Evolutionary conservation across 164 flowering plant species (phyloP).

Genomic region (Santalum album): DNA sequence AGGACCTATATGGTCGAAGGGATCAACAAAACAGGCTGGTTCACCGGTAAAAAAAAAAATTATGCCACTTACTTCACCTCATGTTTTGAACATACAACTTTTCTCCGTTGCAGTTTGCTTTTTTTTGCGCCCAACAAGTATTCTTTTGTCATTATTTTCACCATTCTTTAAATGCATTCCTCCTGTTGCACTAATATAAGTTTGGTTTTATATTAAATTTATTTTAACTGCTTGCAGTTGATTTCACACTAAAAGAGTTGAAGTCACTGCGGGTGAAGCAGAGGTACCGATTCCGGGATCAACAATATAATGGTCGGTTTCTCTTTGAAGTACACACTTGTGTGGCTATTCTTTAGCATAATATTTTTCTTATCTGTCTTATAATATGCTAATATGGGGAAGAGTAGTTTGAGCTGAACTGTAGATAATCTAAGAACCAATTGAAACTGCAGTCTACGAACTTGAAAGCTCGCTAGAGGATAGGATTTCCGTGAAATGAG

Average conservation of each 20-base stretch:
- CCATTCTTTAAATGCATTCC: no score
- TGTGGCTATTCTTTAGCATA: not conserved
- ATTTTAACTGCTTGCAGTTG: constrained; percentile 47
- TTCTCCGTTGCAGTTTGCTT: not conserved
- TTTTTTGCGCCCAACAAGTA: no score
- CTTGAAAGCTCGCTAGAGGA: no score
- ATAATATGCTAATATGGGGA: no score
- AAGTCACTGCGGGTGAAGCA: constrained; percentile 66
- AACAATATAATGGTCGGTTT: constrained; percentile 77
- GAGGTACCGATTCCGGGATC: constrained; percentile 78
- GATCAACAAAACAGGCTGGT: constrained; percentile 68
- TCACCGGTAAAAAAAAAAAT: constrained; percentile 49
- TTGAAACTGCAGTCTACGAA: no score
- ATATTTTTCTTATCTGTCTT: not conserved
- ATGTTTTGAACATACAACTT: not conserved
- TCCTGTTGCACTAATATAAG: no score
- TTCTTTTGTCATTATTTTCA: no score
- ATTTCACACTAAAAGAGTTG: constrained; percentile 77
- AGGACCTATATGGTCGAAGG: constrained; percentile 89
- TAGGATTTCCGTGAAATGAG: no score
- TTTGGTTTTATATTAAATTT: not conserved
- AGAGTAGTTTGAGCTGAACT: no score
- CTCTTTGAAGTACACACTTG: not conserved
- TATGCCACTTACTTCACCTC: constrained; percentile 2
- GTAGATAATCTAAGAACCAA: no score